Evolutionary conservation across 2,329 filamentous ascomycete species (phyloP), one percentile per base, ranked within the genome.

Genomic region (Helotiales sp.): DNA sequence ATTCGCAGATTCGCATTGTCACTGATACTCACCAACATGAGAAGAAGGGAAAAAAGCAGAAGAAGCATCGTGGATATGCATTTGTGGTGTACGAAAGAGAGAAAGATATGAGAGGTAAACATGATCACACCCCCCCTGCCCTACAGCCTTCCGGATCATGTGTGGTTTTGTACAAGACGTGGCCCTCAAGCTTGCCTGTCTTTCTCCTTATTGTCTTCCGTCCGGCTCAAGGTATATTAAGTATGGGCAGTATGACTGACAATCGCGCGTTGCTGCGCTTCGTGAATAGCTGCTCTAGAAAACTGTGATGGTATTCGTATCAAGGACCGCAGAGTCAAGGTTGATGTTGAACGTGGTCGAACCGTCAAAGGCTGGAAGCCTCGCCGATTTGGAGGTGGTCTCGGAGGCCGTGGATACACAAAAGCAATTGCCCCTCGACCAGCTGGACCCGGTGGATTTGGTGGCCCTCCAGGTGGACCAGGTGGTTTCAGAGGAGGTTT

Each of bases 81-180:
- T 99, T 99, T 72, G 89, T 99, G 67, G 91, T 98, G 54, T 99
- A 93, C 72, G 93, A 98, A 76, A 88, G 91, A 74, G 95, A 98
- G 77, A 93, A 93, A 76, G 95, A 98, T 73, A 97, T 98, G 93
- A 96, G 96, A 91, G 92, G 93, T 97, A 96, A 85, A 78, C 76
- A 47, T 75, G 73, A 71, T 73, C 73, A 77, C 72, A 74, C 67
- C 71, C 74, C n/a, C 63, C 61, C 60, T 67, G 31, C 67, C 71
- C 70, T 68, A 70, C 66, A 72, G 65, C 66, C 61, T 63, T 54
- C 53, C 58, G 55, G 60, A 65, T 57, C 36, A 48, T 57, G 36
- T 52, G 63, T 66, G 67, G 70, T 73, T 76, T 74, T 74, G 68
- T 73, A 78, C n/a, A 68, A 82, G 78, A 81, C 71, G 58, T 69